Evolutionary conservation across 2,329 filamentous ascomycete genomes (phyloP).

Genomic region (Beauveria scarabaeidicola): DNA sequence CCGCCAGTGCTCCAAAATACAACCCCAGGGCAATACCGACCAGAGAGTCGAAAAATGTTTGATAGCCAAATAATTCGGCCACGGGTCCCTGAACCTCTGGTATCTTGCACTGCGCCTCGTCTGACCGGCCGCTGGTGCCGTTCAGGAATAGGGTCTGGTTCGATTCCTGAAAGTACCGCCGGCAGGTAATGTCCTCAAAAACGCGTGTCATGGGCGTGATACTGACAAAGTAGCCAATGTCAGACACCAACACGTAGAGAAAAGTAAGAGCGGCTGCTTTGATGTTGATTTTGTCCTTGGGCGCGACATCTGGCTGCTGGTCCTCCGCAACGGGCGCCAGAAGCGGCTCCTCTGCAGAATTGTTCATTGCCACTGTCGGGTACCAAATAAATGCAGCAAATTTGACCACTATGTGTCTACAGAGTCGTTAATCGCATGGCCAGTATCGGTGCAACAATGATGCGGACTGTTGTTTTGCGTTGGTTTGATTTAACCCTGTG

Average conservation of each 20-base stretch:
- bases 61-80: conserved; percentile 5
- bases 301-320: background rate
- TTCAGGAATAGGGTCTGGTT: background rate
- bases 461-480: too few species aligned
- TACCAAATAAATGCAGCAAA: background rate
- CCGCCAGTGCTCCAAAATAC: conserved; percentile 8
- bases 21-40: conserved; percentile 5
- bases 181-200: conserved; percentile 5
- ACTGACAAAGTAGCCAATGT: conserved; percentile 5
- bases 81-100: conserved; percentile 5
- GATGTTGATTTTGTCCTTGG: background rate
- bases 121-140: background rate
- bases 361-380: background rate
- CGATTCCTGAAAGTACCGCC: background rate
- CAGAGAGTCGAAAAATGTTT: conserved; percentile 1
- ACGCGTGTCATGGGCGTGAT: conserved; percentile 3
- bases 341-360: conserved; percentile 2
- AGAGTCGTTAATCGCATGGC: background rate
- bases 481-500: too few species aligned
- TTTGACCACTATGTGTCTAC: background rate
- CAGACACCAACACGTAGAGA: background rate
- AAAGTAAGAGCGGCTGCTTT: background rate
- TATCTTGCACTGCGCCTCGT: conserved; percentile 9
- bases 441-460: background rate
- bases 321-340: background rate